A percentile compares a stretch with the other conserved stretches of the same genome.
These are phyloP conservation scores for Ottelia alismoides DNA, from an alignment of 106 monocot genomes.

Conservation along the genomic window DNA sequence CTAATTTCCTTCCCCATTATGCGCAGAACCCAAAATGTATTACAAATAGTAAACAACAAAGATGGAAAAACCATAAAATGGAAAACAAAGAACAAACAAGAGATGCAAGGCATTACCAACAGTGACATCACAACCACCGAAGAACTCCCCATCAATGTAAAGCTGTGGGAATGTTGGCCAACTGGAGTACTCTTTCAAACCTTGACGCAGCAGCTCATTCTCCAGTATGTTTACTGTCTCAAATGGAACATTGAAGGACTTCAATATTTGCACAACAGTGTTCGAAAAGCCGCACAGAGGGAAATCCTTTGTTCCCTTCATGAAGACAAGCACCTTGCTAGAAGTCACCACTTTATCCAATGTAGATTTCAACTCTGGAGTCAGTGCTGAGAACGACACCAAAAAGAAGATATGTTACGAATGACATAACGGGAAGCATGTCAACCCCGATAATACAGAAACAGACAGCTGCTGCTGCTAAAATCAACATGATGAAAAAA, in stretches of 20 bases:
- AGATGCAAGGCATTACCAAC: too few relatives aligned
- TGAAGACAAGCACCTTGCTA: slow-evolving; percentile 66
- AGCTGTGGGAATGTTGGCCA: slow-evolving; percentile 95
- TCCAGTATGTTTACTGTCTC: slow-evolving; percentile 70
- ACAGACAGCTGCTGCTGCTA: too few relatives aligned
- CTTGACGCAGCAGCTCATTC: slow-evolving; percentile 65
- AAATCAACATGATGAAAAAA: too few relatives aligned
- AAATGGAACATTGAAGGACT: slow-evolving; percentile 57
- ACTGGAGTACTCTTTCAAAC: slow-evolving; percentile 80
- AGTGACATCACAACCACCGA: slow-evolving; percentile 78
- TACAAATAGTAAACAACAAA: too few relatives aligned
- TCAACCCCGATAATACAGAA: too few relatives aligned
- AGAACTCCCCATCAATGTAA: slow-evolving; percentile 89
- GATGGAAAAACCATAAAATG: too few relatives aligned
- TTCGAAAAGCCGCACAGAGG: slow-evolving; percentile 86
- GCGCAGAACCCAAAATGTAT: too few relatives aligned
- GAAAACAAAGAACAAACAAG: too few relatives aligned
- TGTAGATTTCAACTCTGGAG: slow-evolving; percentile 50
- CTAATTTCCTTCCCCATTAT: too few relatives aligned
- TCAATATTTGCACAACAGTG: slow-evolving; percentile 76
- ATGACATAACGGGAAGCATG: too few relatives aligned
- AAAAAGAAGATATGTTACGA: too few relatives aligned
- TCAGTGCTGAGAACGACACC: slow-evolving; percentile 35
- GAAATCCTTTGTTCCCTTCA: slow-evolving; percentile 83
- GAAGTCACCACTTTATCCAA: slow-evolving; percentile 69